A percentile compares a stretch with the other conserved stretches of the same genome.
phyloP scores from a whole-genome alignment of 306 rosid genomes.

The Sicyos baderoa region DNA sequence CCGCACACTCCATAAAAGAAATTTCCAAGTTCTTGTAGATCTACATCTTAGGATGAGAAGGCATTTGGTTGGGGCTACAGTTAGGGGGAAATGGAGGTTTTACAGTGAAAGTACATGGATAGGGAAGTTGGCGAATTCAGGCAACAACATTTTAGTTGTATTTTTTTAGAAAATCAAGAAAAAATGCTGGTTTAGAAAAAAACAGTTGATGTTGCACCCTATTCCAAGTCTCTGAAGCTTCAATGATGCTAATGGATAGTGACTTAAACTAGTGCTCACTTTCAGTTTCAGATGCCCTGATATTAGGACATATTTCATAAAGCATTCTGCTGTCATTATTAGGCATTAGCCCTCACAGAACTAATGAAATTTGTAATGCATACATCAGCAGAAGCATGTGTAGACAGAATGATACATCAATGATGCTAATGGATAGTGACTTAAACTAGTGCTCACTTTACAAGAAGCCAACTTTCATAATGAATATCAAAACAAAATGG shows the following conservation, averaged over 20 bases:
- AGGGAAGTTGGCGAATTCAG: no score
- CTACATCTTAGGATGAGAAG: no score
- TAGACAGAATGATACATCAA: not conserved
- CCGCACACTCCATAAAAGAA: no score
- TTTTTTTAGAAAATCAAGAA: not conserved
- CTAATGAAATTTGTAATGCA: not conserved
- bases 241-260: conserved; percentile 8
- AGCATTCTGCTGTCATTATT: not conserved
- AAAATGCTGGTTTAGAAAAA: not conserved
- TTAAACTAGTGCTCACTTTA: conserved; percentile 11
- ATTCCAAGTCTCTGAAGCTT: not conserved
- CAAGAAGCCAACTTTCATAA: not conserved
- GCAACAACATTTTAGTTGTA: no score
- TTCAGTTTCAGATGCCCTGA: not conserved
- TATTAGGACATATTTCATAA: not conserved
- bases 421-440: conserved; percentile 11
- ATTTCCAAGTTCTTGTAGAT: no score
- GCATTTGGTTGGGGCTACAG: no score
- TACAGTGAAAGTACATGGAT: no score
- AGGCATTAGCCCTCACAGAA: not conserved
- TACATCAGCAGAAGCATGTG: conserved; percentile 11
- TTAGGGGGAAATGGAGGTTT: no score
- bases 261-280: conserved; percentile 12
- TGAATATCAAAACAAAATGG: not conserved
- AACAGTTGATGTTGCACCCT: not conserved